phyloP scores from a whole-genome alignment of 495 filamentous ascomycete genomes.

The Elaphomyces granulatus region DNA sequence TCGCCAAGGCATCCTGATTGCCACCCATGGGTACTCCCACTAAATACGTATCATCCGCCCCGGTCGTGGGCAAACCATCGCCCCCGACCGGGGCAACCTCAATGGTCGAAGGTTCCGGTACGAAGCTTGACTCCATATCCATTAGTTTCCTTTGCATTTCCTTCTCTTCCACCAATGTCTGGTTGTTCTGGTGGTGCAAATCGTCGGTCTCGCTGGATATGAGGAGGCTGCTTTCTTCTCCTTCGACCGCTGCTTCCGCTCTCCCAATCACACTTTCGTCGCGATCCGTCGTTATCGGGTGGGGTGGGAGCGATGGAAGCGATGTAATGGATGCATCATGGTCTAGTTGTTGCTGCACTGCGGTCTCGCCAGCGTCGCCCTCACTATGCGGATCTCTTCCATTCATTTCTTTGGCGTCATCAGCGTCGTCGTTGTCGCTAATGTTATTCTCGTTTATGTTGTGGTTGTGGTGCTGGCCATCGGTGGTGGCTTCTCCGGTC shows the following conservation, averaged over 20 bases:
- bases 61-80: constrained; percentile 10
- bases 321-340: too few species aligned
- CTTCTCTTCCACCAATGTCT: constrained; percentile 43
- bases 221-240: constrained; percentile 14
- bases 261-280: not conserved
- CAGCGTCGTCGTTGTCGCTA: too few species aligned
- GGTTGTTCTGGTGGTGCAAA: constrained; percentile 23
- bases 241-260: not conserved
- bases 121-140: constrained; percentile 80
- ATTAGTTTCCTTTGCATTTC: constrained; percentile 59
- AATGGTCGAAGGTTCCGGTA: constrained; percentile 39
- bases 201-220: constrained; percentile 27
- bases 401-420: too few species aligned
- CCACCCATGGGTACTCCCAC: constrained; percentile 21
- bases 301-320: too few species aligned
- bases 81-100: constrained; percentile 16
- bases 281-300: not conserved
- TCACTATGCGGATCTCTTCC: too few species aligned
- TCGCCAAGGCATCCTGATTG: constrained; percentile 18
- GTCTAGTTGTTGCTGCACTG: too few species aligned
- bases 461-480: too few species aligned
- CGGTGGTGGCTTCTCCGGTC: too few species aligned
- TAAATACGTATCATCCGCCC: constrained; percentile 31
- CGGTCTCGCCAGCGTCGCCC: too few species aligned
- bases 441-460: too few species aligned